A percentile compares a stretch with the other conserved stretches of the same genome.
Evolutionary conservation across 192 early-diverging fungal genomes (phyloP).

Genomic region (Linnemannia elongata): DNA sequence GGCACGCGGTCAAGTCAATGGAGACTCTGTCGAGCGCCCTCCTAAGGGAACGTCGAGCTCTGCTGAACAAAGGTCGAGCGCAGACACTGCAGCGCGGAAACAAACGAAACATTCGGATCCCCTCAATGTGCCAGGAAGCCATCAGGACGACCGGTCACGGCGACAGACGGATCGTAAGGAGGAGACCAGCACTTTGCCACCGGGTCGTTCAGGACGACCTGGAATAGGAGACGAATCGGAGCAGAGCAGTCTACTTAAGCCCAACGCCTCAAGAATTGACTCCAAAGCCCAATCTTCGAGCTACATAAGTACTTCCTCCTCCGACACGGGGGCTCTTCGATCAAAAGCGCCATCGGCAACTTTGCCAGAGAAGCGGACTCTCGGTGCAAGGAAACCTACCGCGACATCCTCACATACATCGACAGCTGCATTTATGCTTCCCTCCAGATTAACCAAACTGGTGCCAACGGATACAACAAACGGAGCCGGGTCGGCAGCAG

Average conservation of each 20-base stretch:
- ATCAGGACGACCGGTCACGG: neutral
- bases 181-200: neutral
- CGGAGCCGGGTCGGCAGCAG: neutral
- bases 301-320: neutral
- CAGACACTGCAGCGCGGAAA: neutral
- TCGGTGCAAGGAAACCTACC: slow-evolving; percentile 11
- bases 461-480: neutral
- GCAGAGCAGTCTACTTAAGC: neutral
- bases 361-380: slow-evolving; percentile 33
- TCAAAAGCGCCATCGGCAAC: neutral
- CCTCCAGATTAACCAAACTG: slow-evolving; percentile 25
- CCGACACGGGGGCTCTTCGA: neutral
- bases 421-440: slow-evolving; percentile 14
- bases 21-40: neutral
- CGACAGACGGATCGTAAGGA: neutral
- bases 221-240: neutral
- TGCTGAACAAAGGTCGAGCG: neutral
- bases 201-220: neutral
- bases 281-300: neutral
- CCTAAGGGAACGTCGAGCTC: neutral
- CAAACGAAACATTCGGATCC: neutral
- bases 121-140: neutral
- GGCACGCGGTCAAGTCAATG: neutral
- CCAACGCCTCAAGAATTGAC: neutral
- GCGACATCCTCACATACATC: neutral